phyloP scores from a whole-genome alignment of 371 early-diverging fungal genomes.

The Apophysomyces variabilis region DNA sequence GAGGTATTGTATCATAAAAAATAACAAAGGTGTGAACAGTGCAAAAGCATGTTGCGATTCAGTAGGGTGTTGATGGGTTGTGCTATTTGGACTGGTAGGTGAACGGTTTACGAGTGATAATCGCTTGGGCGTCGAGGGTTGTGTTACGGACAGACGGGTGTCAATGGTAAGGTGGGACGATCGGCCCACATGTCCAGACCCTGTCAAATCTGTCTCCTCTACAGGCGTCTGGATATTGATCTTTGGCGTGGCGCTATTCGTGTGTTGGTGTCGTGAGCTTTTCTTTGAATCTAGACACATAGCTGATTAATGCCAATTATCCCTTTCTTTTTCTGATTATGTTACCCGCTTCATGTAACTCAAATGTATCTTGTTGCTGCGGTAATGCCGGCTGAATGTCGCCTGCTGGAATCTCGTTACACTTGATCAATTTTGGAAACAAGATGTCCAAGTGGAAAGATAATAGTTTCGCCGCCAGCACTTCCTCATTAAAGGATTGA shows the following conservation, averaged over 20 bases:
- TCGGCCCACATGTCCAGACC: neutral
- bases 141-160: constrained; percentile 29
- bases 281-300: neutral
- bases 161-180: constrained; percentile 49
- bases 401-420: constrained; percentile 20
- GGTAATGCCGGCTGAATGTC: neutral
- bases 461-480: constrained; percentile 37
- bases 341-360: neutral
- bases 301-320: neutral
- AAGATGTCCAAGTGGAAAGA: constrained; percentile 44
- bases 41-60: constrained; percentile 32
- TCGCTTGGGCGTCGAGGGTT: constrained; percentile 9
- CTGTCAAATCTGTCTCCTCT: constrained; percentile 15
- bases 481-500: constrained; percentile 40
- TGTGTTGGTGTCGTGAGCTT: neutral
- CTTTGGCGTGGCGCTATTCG: constrained; percentile 31
- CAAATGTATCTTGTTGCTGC: neutral
- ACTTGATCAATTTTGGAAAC: constrained; percentile 41
- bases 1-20: constrained; percentile 51
- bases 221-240: constrained; percentile 51
- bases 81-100: constrained; percentile 15
- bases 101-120: constrained; percentile 21
- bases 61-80: constrained; percentile 11
- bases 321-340: neutral
- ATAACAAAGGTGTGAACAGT: constrained; percentile 47